Percentiles rank a stretch among this genome's conserved stretches.
Evolutionary conservation across 192 early-diverging fungal species (phyloP).

Genomic region (Coemansia sp.): DNA sequence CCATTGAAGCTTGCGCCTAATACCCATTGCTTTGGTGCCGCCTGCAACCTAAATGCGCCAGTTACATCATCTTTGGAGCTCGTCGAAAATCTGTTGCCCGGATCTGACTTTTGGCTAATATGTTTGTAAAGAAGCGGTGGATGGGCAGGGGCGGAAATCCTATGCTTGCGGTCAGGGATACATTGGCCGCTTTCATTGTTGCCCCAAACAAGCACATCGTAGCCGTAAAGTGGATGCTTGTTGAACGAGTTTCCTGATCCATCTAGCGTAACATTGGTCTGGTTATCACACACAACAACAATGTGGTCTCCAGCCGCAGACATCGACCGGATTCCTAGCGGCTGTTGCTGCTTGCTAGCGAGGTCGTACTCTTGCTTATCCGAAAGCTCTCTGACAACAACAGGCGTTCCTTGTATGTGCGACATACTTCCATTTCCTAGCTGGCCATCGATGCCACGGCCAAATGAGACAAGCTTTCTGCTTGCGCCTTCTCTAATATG

Average conservation of each 20-base stretch:
- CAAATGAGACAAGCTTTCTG: conserved; percentile 27
- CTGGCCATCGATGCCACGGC: conserved; percentile 46
- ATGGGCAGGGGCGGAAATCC: conserved; percentile 29
- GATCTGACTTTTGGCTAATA: not conserved
- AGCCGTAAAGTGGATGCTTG: conserved; percentile 27
- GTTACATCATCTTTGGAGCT: not conserved
- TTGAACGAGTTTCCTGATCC: conserved; percentile 17
- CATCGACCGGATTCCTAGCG: conserved; percentile 27
- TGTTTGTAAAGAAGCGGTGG: conserved; percentile 24
- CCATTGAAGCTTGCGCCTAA: conserved; percentile 8
- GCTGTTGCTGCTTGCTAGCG: conserved; percentile 4
- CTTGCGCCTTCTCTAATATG: conserved; percentile 13
- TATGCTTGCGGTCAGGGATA: conserved; percentile 35
- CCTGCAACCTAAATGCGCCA: conserved; percentile 21
- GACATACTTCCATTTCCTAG: conserved; percentile 31
- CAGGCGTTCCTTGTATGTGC: conserved; percentile 34
- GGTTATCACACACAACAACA: conserved; percentile 39
- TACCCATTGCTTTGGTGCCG: conserved; percentile 44
- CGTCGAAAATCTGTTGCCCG: not conserved
- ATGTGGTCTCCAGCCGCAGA: conserved; percentile 25
- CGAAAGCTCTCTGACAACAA: conserved; percentile 15
- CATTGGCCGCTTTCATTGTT: conserved; percentile 38
- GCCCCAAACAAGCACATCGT: conserved; percentile 49
- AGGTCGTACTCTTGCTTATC: conserved; percentile 20
- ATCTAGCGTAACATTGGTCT: conserved; percentile 37